A percentile compares a stretch with the other conserved stretches of the same genome.
Conservation (phyloP, 1,284 basidiomycete genomes). For the Trametes hirsuta region DNA sequence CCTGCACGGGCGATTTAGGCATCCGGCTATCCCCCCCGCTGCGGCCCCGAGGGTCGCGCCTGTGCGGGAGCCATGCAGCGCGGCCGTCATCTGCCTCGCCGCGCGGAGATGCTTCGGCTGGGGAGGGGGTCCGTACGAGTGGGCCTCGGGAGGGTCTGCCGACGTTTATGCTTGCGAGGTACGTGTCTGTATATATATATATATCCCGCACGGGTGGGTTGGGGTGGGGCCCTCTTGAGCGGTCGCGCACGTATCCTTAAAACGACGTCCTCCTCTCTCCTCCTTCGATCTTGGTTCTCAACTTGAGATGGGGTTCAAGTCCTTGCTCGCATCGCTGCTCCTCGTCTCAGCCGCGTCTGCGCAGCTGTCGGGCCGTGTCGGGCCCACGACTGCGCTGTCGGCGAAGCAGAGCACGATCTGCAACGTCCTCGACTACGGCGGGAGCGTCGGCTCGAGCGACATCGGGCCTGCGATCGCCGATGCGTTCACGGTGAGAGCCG, state of each 20-base stretch:
- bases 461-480: slow-evolving; percentile 39
- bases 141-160: not conserved
- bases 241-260: not conserved
- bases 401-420: slow-evolving; percentile 35
- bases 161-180: not conserved
- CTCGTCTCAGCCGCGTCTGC: slow-evolving; percentile 20
- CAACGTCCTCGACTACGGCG: slow-evolving; percentile 39
- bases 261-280: not conserved
- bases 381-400: slow-evolving; percentile 33
- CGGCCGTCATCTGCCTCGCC: slow-evolving; percentile 1
- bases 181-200: not conserved
- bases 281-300: not conserved
- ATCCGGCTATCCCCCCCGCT: slow-evolving; percentile 2
- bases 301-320: slow-evolving; percentile 19
- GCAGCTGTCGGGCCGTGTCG: slow-evolving; percentile 36
- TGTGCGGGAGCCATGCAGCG: not conserved
- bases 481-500: slow-evolving; percentile 31
- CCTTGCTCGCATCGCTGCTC: slow-evolving; percentile 16
- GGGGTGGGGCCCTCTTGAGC: not conserved
- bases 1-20: not conserved
- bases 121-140: not conserved
- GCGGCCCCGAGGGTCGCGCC: slow-evolving; percentile 12
- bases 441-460: slow-evolving; percentile 35
- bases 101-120: slow-evolving; percentile 9
- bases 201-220: not conserved